Conservation (phyloP, 768 basidiomycete genomes). For the Auriculariales sp. region DNA sequence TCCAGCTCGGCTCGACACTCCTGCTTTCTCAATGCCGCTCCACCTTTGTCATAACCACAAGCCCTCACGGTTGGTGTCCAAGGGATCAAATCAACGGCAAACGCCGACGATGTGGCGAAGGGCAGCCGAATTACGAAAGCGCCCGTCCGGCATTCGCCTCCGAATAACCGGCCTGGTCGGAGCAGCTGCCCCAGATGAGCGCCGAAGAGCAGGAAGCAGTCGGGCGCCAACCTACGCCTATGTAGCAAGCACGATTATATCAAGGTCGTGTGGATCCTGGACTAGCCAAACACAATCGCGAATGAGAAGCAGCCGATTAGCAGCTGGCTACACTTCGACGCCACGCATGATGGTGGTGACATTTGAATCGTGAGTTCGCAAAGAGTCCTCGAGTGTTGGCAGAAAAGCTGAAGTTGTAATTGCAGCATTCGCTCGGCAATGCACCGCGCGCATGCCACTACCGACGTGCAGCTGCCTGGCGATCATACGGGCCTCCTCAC, state of each 20-base stretch:
- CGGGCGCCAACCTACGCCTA: not conserved
- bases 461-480: not conserved
- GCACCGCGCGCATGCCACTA: not conserved
- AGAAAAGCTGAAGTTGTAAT: too few species aligned
- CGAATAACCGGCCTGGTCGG: too few species aligned
- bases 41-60: too few species aligned
- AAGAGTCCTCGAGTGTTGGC: too few species aligned
- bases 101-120: too few species aligned
- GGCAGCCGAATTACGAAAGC: too few species aligned
- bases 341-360: not conserved
- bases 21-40: too few species aligned
- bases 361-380: not conserved
- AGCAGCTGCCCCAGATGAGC: not conserved
- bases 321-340: not conserved
- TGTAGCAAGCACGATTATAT: not conserved
- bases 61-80: too few species aligned
- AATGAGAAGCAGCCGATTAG: not conserved
- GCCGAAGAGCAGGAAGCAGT: not conserved
- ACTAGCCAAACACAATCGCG: not conserved
- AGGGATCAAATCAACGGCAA: too few species aligned
- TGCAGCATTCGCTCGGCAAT: not conserved
- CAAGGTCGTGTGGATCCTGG: not conserved
- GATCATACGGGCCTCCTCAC: not conserved
- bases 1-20: too few species aligned
- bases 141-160: too few species aligned